phyloP scores from a whole-genome alignment of 2,329 filamentous ascomycete species.

The Fusarium sp. region DNA sequence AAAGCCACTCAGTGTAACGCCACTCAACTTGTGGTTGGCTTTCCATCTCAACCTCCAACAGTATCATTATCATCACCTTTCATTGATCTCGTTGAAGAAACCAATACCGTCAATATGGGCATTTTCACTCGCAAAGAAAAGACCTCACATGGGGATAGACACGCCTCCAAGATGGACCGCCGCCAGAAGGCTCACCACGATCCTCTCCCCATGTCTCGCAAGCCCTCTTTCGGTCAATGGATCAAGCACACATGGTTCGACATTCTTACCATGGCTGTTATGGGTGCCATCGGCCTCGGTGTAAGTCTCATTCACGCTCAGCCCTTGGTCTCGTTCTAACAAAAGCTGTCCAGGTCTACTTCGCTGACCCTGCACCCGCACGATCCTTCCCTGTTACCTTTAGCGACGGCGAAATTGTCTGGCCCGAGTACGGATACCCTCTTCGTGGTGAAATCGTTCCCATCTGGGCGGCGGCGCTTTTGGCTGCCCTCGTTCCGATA shows the following conservation, averaged over 20 bases:
- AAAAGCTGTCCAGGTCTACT: constrained; percentile 63
- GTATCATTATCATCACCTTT: background rate
- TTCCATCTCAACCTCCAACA: constrained; percentile 5
- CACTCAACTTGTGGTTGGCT: background rate
- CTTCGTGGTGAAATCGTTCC: constrained; percentile 77
- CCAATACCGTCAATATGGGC: constrained; percentile 26
- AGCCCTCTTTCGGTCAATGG: constrained; percentile 77
- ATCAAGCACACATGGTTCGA: constrained; percentile 75
- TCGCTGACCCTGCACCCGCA: constrained; percentile 72
- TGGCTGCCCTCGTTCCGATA: constrained; percentile 75
- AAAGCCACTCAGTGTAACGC: background rate
- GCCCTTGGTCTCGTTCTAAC: background rate
- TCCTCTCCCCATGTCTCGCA: constrained; percentile 56
- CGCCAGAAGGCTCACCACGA: constrained; percentile 29
- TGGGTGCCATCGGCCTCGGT: constrained; percentile 75
- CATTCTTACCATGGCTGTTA: constrained; percentile 72
- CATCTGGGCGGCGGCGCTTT: constrained; percentile 76
- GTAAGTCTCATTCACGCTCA: constrained; percentile 57
- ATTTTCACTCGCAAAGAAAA: constrained; percentile 33
- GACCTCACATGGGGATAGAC: constrained; percentile 25
- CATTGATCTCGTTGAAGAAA: background rate
- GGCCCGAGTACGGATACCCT: constrained; percentile 78
- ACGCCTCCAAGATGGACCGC: constrained; percentile 6
- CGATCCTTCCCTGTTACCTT: constrained; percentile 78
- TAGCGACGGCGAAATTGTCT: constrained; percentile 74